Percentiles rank a stretch among this genome's conserved stretches.
Conservation (phyloP, 2,329 filamentous ascomycete genomes). For the Nemania sp. region DNA sequence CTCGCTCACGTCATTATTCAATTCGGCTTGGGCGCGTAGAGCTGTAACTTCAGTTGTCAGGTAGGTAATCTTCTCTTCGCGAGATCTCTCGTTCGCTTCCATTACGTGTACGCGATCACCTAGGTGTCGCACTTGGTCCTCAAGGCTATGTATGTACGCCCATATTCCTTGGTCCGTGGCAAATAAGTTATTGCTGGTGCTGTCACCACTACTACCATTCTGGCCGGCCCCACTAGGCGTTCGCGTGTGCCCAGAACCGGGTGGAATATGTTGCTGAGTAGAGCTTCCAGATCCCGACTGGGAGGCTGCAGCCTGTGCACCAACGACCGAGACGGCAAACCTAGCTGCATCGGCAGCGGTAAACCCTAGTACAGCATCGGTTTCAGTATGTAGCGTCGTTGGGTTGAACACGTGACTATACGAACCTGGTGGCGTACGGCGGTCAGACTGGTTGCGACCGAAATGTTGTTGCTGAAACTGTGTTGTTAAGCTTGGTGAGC, state of each 20-base stretch:
- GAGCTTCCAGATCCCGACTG: conserved; percentile 45
- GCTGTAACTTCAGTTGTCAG: conserved; percentile 54
- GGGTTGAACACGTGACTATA: conserved; percentile 49
- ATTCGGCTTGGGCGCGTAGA: conserved; percentile 51
- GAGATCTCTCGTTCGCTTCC: conserved; percentile 55
- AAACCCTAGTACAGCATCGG: conserved; percentile 48
- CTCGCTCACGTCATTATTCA: conserved; percentile 43
- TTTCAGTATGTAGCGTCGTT: conserved; percentile 45
- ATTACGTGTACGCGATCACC: conserved; percentile 59
- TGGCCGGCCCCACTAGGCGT: conserved; percentile 64
- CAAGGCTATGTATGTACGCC: conserved; percentile 78
- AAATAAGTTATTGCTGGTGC: conserved; percentile 74
- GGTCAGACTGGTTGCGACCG: conserved; percentile 67
- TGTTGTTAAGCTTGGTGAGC: conserved; percentile 74
- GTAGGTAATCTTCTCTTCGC: conserved; percentile 53
- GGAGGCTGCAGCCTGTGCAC: conserved; percentile 39
- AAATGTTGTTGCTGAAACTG: conserved; percentile 75
- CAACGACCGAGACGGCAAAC: conserved; percentile 46
- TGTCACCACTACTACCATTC: conserved; percentile 67
- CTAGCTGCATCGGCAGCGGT: conserved; percentile 49
- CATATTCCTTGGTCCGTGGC: conserved; percentile 73
- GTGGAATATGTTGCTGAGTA: conserved; percentile 38
- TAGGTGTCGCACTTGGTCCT: conserved; percentile 66
- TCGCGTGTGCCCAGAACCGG: conserved; percentile 48
- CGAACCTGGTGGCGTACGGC: conserved; percentile 66